These are phyloP conservation scores for Rhodamnia rubescens DNA, from an alignment of 345 rosid species.

Conservation along the genomic window DNA sequence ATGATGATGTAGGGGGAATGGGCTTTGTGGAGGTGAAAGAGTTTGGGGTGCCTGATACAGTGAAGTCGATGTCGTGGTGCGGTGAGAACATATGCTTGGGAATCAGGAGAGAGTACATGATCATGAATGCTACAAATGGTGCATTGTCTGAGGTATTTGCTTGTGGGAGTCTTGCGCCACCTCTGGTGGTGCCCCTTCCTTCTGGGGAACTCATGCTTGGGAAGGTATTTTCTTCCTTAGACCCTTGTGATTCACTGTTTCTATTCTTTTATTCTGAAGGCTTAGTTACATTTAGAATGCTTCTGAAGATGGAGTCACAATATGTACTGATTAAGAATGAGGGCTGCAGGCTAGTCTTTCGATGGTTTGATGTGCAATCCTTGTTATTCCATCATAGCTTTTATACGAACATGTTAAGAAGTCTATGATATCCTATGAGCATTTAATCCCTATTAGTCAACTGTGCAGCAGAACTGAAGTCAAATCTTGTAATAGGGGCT, in stretches of 20 bases:
- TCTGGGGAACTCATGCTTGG: conserved; percentile 93
- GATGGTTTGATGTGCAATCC: background rate
- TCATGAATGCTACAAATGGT: conserved; percentile 81
- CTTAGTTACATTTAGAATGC: background rate
- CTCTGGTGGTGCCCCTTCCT: conserved; percentile 76
- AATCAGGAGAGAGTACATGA: conserved; percentile 75
- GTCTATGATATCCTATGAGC: background rate
- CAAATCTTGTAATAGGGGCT: background rate
- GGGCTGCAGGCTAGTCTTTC: background rate
- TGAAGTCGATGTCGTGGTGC: conserved; percentile 93
- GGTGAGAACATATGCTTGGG: conserved; percentile 91
- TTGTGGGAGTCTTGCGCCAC: conserved; percentile 79
- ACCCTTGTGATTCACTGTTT: background rate
- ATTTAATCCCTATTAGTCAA: background rate
- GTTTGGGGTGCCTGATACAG: conserved; percentile 80
- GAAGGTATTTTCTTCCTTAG: conserved; percentile 42
- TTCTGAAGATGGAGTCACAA: background rate
- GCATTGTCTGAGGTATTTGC: conserved; percentile 84
- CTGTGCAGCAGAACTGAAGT: background rate
- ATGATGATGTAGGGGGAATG: conserved; percentile 51
- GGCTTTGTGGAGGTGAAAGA: conserved; percentile 98
- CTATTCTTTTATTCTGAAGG: background rate
- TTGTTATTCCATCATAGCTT: background rate
- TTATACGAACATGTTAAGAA: background rate
- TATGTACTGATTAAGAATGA: background rate